Percentiles rank a stretch among this genome's conserved stretches.
Evolutionary conservation across 305 asterid species (phyloP).

Genomic region (Andrographis paniculata): DNA sequence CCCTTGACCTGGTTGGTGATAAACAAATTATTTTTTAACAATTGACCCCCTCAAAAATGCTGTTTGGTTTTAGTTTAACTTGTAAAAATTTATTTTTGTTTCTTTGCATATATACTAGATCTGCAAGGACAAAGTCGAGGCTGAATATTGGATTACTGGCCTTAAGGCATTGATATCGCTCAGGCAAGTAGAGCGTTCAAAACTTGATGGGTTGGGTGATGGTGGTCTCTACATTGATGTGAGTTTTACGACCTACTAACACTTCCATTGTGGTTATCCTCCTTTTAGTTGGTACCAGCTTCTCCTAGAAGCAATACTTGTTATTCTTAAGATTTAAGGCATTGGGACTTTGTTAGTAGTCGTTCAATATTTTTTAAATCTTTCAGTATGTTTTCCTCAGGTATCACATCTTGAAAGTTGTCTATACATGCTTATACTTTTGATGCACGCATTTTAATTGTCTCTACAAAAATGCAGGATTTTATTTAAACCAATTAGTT

Average conservation of each 20-base stretch:
- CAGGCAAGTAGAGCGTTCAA: slow-evolving; percentile 87
- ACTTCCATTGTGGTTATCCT: too few species aligned
- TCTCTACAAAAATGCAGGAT: too few species aligned
- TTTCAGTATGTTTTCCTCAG: too few species aligned
- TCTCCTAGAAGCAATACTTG: background rate
- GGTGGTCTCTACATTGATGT: slow-evolving; percentile 82
- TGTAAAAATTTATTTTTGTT: slow-evolving; percentile 17
- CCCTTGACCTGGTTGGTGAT: slow-evolving; percentile 90
- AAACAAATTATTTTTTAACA: slow-evolving; percentile 9
- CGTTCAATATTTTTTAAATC: too few species aligned
- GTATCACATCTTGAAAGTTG: too few species aligned
- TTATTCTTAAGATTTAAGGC: too few species aligned
- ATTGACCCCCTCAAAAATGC: background rate
- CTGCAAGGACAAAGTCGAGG: slow-evolving; percentile 96
- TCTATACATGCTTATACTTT: too few species aligned
- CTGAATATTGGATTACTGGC: slow-evolving; percentile 89
- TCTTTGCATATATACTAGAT: slow-evolving; percentile 38
- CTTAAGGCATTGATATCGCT: slow-evolving; percentile 70
- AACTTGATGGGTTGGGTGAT: slow-evolving; percentile 95
- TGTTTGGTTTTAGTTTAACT: slow-evolving; percentile 12
- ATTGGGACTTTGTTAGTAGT: too few species aligned
- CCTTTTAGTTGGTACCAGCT: slow-evolving; percentile 9
- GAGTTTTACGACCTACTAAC: slow-evolving; percentile 28
- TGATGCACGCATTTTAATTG: too few species aligned
- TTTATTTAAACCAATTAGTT: too few species aligned